Conservation (phyloP, 352 stramenopile species). For the Halophytophthora polymorphica region DNA sequence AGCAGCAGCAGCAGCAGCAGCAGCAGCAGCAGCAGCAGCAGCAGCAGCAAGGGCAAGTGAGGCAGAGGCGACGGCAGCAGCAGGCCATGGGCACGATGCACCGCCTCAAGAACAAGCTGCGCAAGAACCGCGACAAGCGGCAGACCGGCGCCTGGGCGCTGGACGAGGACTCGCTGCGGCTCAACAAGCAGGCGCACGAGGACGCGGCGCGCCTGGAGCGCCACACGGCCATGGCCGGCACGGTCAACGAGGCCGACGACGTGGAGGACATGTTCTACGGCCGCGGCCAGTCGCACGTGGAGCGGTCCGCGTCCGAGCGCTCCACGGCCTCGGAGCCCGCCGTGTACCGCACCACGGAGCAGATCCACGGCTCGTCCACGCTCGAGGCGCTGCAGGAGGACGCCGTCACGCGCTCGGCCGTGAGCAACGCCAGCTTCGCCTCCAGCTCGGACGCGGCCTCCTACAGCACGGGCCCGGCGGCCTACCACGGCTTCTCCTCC, state of each 20-base stretch:
- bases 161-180: conserved; percentile 39
- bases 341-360: conserved; percentile 57
- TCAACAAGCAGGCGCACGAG: conserved; percentile 41
- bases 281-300: conserved; percentile 4
- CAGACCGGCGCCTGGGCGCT: conserved; percentile 19
- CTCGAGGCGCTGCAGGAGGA: conserved; percentile 62
- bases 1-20: not conserved
- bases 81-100: conserved; percentile 38
- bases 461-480: not conserved
- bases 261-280: conserved; percentile 70
- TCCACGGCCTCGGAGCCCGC: conserved; percentile 15
- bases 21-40: not conserved
- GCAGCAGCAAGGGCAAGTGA: too few species aligned
- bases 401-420: conserved; percentile 32
- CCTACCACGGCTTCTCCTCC: conserved; percentile 3
- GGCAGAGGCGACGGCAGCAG: not conserved
- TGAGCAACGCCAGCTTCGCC: conserved; percentile 34
- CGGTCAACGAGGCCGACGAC: conserved; percentile 54
- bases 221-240: conserved; percentile 30
- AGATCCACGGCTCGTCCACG: conserved; percentile 42
- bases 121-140: conserved; percentile 42
- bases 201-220: conserved; percentile 32
- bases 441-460: conserved; percentile 26
- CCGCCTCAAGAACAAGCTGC: conserved; percentile 67
- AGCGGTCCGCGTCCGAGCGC: conserved; percentile 11